These are phyloP conservation scores for Lobosporangium transversale DNA, from an alignment of 192 early-diverging fungal species.

Conservation along the genomic window DNA sequence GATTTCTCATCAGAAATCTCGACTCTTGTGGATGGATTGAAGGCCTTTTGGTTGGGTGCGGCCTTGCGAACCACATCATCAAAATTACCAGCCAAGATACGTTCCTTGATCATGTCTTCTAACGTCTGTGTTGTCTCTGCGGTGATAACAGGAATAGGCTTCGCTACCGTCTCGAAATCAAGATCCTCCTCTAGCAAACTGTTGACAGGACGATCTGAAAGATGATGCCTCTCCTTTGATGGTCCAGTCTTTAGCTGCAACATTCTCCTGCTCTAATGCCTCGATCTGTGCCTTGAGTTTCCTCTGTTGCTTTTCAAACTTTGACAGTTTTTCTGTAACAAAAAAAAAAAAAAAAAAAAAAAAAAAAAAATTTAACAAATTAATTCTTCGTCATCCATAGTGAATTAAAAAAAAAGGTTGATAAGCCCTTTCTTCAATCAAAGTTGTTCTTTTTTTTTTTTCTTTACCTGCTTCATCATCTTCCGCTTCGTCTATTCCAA, in stretches of 20 bases:
- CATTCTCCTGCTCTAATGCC: slow-evolving; percentile 86
- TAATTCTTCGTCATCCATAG: too few relatives aligned
- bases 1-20: slow-evolving; percentile 89
- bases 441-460: too few relatives aligned
- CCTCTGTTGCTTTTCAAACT: slow-evolving; percentile 84
- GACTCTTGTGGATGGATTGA: slow-evolving; percentile 75
- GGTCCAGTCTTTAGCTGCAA: slow-evolving; percentile 89
- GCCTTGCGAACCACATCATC: slow-evolving; percentile 95
- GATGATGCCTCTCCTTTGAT: slow-evolving; percentile 86
- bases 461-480: slow-evolving; percentile 49
- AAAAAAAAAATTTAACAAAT: too few relatives aligned
- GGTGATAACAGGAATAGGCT: slow-evolving; percentile 95
- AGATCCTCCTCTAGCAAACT: slow-evolving; percentile 94
- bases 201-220: slow-evolving; percentile 87
- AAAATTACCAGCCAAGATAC: slow-evolving; percentile 89
- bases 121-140: slow-evolving; percentile 87
- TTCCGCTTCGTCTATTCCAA: slow-evolving; percentile 67
- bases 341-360: slow-evolving; percentile 19
- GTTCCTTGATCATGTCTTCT: slow-evolving; percentile 93
- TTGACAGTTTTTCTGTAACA: slow-evolving; percentile 61
- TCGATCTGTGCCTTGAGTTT: slow-evolving; percentile 77
- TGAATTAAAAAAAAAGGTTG: too few relatives aligned
- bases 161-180: slow-evolving; percentile 89
- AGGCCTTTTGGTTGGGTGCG: slow-evolving; percentile 75
- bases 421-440: too few relatives aligned